phyloP scores from a whole-genome alignment of 139 green algal genomes.

The Chlamydomonas incerta region DNA sequence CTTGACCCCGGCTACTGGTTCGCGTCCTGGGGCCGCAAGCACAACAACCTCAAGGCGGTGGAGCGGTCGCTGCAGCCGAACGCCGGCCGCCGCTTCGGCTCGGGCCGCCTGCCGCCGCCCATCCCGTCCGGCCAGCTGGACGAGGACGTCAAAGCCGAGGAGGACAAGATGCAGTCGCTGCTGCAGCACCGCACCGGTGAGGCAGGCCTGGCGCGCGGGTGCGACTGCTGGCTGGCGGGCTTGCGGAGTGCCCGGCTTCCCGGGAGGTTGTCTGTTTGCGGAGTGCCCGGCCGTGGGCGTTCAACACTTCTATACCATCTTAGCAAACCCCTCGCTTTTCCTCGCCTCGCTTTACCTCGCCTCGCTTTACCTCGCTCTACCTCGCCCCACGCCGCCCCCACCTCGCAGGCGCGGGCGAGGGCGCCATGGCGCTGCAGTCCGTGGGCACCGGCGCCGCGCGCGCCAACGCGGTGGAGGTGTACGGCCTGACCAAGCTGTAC shows the following conservation, averaged over 20 bases:
- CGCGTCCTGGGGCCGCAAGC: neutral
- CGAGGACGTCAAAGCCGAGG: conserved; percentile 78
- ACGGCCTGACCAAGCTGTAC: conserved; percentile 77
- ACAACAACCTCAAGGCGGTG: conserved; percentile 14
- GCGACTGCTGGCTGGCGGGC: no score
- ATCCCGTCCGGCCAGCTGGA: conserved; percentile 36
- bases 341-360: no score
- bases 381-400: no score
- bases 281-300: no score
- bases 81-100: no score
- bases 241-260: no score
- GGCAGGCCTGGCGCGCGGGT: neutral
- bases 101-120: neutral
- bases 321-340: no score
- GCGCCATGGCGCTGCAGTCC: conserved; percentile 9
- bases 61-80: neutral
- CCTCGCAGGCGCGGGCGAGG: neutral
- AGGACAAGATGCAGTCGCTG: conserved; percentile 69
- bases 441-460: neutral
- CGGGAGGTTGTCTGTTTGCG: no score
- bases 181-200: conserved; percentile 63
- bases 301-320: no score
- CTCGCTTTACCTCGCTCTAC: no score
- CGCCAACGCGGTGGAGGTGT: conserved; percentile 84
- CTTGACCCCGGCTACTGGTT: conserved; percentile 78